phyloP scores from a whole-genome alignment of 805 yeast genomes.

The Metschnikowia colocasiae region DNA sequence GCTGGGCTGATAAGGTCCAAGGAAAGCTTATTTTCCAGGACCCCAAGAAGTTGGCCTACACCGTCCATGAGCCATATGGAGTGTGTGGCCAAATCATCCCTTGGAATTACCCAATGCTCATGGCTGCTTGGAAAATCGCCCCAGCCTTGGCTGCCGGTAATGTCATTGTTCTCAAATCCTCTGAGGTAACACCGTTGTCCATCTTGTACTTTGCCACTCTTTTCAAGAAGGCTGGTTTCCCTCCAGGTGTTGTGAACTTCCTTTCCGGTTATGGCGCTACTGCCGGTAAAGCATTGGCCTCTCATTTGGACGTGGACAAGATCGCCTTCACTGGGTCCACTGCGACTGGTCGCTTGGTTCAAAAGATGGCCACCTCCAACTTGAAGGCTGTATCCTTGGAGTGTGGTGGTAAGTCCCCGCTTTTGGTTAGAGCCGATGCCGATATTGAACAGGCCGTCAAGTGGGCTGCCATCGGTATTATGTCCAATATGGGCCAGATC shows the following conservation, averaged over 20 bases:
- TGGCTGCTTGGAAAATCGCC: conserved; percentile 79
- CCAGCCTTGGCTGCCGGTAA: conserved; percentile 84
- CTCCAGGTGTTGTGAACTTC: conserved; percentile 72
- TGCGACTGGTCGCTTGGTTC: conserved; percentile 62
- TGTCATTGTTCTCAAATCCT: conserved; percentile 65
- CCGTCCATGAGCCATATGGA: conserved; percentile 63
- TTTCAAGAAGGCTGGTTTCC: conserved; percentile 66
- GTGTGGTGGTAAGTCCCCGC: conserved; percentile 72
- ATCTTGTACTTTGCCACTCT: conserved; percentile 56
- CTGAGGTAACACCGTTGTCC: conserved; percentile 74
- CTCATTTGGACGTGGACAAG: conserved; percentile 55
- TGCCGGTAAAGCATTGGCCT: conserved; percentile 66
- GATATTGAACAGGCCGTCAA: conserved; percentile 61
- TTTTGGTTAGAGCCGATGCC: conserved; percentile 60
- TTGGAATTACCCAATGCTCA: conserved; percentile 65
- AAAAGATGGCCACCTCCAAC: conserved; percentile 56
- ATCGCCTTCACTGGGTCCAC: conserved; percentile 68
- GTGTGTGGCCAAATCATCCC: conserved; percentile 70
- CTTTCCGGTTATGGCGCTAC: conserved; percentile 64
- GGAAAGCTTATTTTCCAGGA: conserved; percentile 43
- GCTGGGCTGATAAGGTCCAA: conserved; percentile 57
- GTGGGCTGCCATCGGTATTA: conserved; percentile 65
- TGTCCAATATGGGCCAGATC: conserved; percentile 64
- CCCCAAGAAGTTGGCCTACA: conserved; percentile 57
- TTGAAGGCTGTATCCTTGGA: conserved; percentile 64